These are phyloP conservation scores for Truncatella angustata DNA, from an alignment of 2,329 filamentous ascomycete genomes.

Conservation along the genomic window DNA sequence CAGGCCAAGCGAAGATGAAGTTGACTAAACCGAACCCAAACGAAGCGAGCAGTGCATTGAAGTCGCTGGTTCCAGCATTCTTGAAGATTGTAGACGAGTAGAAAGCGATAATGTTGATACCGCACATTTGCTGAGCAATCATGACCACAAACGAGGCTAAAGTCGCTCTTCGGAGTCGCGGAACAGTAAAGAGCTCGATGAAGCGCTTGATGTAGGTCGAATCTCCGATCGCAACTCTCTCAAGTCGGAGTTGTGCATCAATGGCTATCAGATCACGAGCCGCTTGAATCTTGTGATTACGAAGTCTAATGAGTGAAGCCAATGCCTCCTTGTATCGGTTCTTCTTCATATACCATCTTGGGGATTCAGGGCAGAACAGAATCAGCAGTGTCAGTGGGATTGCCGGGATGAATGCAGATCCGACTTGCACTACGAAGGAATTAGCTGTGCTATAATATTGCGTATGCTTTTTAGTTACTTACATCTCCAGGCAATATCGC, in stretches of 20 bases:
- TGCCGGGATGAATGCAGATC: constrained; percentile 22
- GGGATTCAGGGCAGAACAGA: constrained; percentile 42
- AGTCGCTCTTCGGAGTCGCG: constrained; percentile 68
- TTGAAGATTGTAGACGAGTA: constrained; percentile 66
- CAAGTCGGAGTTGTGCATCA: constrained; percentile 24
- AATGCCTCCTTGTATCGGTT: constrained; percentile 43
- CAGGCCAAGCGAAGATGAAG: constrained; percentile 64
- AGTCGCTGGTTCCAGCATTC: constrained; percentile 53
- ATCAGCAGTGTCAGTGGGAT: constrained; percentile 18
- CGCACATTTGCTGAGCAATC: constrained; percentile 73
- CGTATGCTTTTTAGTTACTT: constrained; percentile 7
- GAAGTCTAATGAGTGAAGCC: constrained; percentile 40
- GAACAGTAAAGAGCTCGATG: constrained; percentile 65
- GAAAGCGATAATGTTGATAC: constrained; percentile 33
- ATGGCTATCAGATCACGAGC: constrained; percentile 53
- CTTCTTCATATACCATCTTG: constrained; percentile 48
- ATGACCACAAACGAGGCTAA: constrained; percentile 77
- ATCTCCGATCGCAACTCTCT: constrained; percentile 10
- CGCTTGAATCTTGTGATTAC: constrained; percentile 50
- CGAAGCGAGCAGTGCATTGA: constrained; percentile 59
- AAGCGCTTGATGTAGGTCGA: constrained; percentile 34
- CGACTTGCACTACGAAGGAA: constrained; percentile 18
- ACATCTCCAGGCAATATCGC: constrained; percentile 33
- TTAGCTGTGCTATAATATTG: constrained; percentile 1
- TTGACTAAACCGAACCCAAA: constrained; percentile 66